Conservation (phyloP, 2,329 filamentous ascomycete genomes). For the Xylaria sp. region DNA sequence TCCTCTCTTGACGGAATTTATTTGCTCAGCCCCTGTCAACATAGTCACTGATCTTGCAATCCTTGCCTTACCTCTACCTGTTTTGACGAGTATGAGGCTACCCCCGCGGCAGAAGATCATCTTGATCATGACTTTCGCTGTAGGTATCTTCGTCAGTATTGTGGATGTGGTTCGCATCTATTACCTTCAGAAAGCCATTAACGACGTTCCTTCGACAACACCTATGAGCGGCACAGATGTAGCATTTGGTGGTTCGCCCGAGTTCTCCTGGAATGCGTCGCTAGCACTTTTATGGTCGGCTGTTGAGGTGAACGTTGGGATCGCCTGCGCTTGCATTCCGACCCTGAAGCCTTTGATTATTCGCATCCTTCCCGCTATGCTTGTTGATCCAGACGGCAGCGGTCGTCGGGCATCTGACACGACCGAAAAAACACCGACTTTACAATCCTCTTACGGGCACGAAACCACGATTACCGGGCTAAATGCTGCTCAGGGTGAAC, state of each 20-base stretch:
- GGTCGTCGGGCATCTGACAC: slow-evolving; percentile 50
- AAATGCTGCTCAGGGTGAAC: slow-evolving; percentile 26
- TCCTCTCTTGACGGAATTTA: slow-evolving; percentile 69
- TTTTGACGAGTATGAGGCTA: slow-evolving; percentile 85
- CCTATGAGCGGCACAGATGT: slow-evolving; percentile 53
- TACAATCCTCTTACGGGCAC: slow-evolving; percentile 41
- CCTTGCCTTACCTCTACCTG: slow-evolving; percentile 85
- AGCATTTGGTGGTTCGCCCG: slow-evolving; percentile 61
- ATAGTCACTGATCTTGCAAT: slow-evolving; percentile 91
- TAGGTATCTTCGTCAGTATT: slow-evolving; percentile 87
- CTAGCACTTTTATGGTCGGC: slow-evolving; percentile 93
- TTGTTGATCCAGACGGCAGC: slow-evolving; percentile 61
- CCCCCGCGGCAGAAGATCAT: slow-evolving; percentile 89
- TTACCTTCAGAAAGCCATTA: slow-evolving; percentile 81
- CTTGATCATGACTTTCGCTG: slow-evolving; percentile 83
- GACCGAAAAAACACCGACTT: slow-evolving; percentile 42
- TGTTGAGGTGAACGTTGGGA: slow-evolving; percentile 89
- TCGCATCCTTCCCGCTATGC: slow-evolving; percentile 66
- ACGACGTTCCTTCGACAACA: slow-evolving; percentile 52
- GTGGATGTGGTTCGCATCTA: slow-evolving; percentile 91
- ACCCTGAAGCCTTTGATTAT: slow-evolving; percentile 87
- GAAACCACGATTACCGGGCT: slow-evolving; percentile 30
- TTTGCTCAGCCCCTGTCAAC: slow-evolving; percentile 86
- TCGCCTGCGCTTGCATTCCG: slow-evolving; percentile 92
- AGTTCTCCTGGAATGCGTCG: slow-evolving; percentile 79